Evolutionary conservation across 306 rosid species (phyloP), one percentile per base, ranked within the genome.

Genomic region (Malus sylvestris): DNA sequence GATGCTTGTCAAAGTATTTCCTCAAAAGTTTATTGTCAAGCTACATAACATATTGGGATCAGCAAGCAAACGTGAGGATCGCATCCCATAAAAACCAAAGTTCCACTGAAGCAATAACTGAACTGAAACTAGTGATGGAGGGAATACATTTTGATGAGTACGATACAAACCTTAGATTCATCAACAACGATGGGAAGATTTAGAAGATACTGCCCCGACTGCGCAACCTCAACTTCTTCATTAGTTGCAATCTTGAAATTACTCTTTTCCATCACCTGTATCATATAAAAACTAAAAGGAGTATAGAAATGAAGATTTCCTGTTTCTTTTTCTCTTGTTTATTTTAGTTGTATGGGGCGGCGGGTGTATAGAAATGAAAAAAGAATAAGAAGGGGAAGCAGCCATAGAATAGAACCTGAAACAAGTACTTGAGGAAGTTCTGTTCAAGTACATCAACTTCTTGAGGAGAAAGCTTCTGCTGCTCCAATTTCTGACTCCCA

Each of bases 131-230:
- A 55, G 61, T 55, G 25, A 55, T 15, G 53, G 19, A 46, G 15
- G 27, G 10, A 10, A 57, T 23, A 49, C 33, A 32, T 15, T 51
- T 51, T 57, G 25, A 33, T 27, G 33, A 16, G 67, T 52, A 49
- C 0, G 53, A 15, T 18, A 67, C 22, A 83, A 84, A 95, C 97
- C 97, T 92, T 95, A 81, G 96, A 85, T 38, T 92, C 96, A 77
- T 95, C 97, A 72, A 95, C 97, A 40, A 81, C 84, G 62, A 95
- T 95, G 75, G 99, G 97, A 88, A 95, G 99, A 85, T 92, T 87
- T 46, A 95, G 86, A 83, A 88, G 99, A 92, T 90, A 95, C 86
- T 95, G 92, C 81, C 97, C 99, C 0, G 96, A 91, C 71, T 67
- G 89, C 58, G 99, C 97, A 80, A 95, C 80, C 67, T 95, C 97